Conservation (phyloP, 1,284 basidiomycete genomes). For the Sporisorium sorghi region DNA sequence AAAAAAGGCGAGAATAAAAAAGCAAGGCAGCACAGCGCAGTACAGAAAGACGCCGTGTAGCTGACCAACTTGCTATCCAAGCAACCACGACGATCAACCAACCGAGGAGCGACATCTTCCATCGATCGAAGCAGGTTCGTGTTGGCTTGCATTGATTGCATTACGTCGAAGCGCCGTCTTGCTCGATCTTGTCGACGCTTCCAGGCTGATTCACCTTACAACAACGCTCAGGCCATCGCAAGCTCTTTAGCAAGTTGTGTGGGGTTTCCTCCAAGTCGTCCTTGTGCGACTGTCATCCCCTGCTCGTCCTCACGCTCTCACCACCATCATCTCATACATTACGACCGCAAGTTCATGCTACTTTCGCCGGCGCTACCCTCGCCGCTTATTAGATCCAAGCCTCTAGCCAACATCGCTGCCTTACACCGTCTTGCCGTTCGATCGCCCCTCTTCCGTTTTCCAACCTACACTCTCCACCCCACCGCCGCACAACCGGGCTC, state of each 20-base stretch:
- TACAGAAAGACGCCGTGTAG: neutral
- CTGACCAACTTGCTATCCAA: neutral
- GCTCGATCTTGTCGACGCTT: neutral
- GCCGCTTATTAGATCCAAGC: conserved; percentile 17
- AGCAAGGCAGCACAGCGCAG: conserved; percentile 12
- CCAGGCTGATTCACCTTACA: neutral
- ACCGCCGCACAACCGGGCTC: neutral
- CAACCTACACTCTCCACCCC: neutral
- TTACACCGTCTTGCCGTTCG: neutral
- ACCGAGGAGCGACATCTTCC: no score
- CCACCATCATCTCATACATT: conserved; percentile 2
- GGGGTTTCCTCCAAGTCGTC: neutral
- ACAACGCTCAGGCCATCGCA: neutral
- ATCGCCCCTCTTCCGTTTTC: neutral
- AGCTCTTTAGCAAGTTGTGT: neutral
- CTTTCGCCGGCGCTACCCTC: conserved; percentile 33
- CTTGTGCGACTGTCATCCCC: no score
- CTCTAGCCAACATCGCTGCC: neutral
- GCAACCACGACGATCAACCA: neutral
- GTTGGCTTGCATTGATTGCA: conserved; percentile 1
- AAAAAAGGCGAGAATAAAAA: neutral
- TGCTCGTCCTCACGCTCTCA: neutral
- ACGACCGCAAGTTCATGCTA: conserved; percentile 27
- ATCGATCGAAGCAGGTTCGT: conserved; percentile 29
- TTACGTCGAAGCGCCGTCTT: neutral